Evolutionary conservation across 352 stramenopile genomes (phyloP).

Genomic region (Globisporangium solare): DNA sequence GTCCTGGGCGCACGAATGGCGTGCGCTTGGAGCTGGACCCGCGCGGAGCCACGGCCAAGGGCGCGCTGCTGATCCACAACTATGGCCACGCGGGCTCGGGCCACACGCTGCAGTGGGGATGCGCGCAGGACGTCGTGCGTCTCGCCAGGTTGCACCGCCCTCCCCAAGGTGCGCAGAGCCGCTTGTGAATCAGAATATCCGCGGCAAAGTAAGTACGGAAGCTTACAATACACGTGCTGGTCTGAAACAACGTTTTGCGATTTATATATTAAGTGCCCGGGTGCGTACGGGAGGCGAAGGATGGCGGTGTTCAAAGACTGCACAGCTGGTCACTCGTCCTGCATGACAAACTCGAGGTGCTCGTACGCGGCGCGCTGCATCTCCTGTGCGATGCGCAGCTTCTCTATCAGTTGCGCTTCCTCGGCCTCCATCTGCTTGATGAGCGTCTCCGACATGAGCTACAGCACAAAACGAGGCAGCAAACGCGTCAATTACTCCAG

Average conservation of each 20-base stretch:
- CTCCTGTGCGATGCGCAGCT: constrained; percentile 56
- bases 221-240: background rate
- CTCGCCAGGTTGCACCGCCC: constrained; percentile 23
- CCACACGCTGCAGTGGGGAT: constrained; percentile 70
- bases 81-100: constrained; percentile 63
- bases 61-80: constrained; percentile 63
- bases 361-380: constrained; percentile 59
- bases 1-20: constrained; percentile 31
- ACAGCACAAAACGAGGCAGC: background rate
- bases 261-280: background rate
- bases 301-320: background rate
- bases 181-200: no score
- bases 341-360: constrained; percentile 61
- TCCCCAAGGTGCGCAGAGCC: background rate
- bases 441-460: constrained; percentile 48
- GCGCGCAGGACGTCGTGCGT: constrained; percentile 42
- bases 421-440: constrained; percentile 66
- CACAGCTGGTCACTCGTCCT: constrained; percentile 22
- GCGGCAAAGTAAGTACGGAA: no score
- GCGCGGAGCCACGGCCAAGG: constrained; percentile 16
- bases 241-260: background rate
- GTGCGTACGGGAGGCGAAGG: background rate
- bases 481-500: no score
- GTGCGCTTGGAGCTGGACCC: constrained; percentile 47
- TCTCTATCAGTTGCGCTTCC: constrained; percentile 55